Conservation (phyloP, 2,329 filamentous ascomycete species). For the Tolypocladium tropicale region DNA sequence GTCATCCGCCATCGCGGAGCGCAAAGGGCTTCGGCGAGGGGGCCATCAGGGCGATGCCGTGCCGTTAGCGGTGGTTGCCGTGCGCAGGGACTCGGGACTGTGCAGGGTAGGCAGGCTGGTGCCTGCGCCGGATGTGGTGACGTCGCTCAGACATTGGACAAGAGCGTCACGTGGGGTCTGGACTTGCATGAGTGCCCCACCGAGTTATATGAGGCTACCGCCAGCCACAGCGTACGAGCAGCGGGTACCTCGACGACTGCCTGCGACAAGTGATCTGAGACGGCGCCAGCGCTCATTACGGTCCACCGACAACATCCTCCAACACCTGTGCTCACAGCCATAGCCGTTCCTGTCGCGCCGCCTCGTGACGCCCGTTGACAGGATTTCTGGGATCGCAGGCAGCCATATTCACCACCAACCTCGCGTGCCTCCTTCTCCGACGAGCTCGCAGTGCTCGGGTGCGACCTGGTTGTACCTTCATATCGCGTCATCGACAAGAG, state of each 20-base stretch:
- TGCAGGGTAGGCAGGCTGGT: not conserved
- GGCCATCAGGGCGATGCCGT: constrained; percentile 14
- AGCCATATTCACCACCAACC: not conserved
- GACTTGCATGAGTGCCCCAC: not conserved
- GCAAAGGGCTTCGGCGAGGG: constrained; percentile 4
- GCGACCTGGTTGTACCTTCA: not conserved
- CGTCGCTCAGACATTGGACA: not conserved
- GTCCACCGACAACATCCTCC: not conserved
- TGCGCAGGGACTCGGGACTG: not conserved
- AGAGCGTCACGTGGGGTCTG: constrained; percentile 5
- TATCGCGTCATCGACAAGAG: constrained; percentile 5
- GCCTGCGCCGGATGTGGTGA: not conserved
- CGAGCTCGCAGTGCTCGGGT: not conserved
- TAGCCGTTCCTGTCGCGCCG: not conserved
- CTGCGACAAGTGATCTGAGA: not conserved
- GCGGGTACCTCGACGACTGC: not conserved
- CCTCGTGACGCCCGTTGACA: not conserved
- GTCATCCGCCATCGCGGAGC: constrained; percentile 47
- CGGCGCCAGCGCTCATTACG: not conserved
- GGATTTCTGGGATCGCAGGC: not conserved
- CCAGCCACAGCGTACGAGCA: not conserved
- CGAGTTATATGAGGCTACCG: not conserved
- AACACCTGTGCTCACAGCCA: not conserved
- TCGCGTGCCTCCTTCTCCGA: not conserved
- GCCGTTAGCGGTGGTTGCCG: not conserved